Conservation (phyloP, 1,284 basidiomycete genomes). For the Ceratobasidium sp. region DNA sequence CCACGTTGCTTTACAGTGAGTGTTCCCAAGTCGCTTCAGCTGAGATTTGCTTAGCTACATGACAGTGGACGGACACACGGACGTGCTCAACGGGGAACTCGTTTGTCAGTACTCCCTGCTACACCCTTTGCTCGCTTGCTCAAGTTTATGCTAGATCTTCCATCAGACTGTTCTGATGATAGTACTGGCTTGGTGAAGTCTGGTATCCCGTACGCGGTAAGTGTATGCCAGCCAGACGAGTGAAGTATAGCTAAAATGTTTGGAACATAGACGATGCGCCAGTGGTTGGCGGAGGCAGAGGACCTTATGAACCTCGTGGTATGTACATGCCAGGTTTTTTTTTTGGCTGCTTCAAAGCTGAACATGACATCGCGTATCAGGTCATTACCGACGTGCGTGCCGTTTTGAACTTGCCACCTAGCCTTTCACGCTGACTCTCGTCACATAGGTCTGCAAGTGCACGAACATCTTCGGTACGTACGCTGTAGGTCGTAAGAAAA, state of each 20-base stretch:
- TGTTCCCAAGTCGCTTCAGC: background rate
- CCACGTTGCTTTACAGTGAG: background rate
- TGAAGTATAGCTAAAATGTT: background rate
- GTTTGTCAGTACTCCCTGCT: background rate
- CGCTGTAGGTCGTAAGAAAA: background rate
- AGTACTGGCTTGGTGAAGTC: background rate
- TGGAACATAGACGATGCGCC: background rate
- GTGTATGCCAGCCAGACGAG: background rate
- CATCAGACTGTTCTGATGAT: background rate
- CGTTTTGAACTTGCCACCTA: background rate
- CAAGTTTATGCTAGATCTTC: background rate
- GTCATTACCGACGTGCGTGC: background rate
- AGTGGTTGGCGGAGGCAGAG: background rate
- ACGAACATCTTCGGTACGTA: slow-evolving; percentile 1
- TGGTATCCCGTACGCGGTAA: background rate
- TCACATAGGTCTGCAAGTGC: background rate
- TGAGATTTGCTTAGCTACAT: background rate
- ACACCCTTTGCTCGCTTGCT: background rate
- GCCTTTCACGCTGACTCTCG: background rate
- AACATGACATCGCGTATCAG: background rate
- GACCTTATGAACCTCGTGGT: background rate
- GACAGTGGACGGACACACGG: background rate
- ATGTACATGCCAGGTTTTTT: background rate
- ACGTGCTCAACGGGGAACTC: background rate
- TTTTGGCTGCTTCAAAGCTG: background rate